Base-by-base conservation (phyloP, 441 rosid species). In the Manihot esculenta region DNA sequence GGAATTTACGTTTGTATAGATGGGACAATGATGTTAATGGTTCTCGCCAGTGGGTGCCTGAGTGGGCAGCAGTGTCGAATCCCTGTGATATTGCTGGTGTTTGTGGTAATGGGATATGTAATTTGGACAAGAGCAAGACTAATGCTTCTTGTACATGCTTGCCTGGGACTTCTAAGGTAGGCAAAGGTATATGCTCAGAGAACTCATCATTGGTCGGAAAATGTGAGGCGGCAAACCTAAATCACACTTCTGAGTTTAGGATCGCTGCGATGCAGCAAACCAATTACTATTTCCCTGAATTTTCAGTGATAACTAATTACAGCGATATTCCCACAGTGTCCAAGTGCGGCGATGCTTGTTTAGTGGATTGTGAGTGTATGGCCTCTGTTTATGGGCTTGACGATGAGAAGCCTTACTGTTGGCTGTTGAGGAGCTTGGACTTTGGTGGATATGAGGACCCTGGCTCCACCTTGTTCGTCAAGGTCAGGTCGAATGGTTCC, bases 61-160 rank as follows among this genome's bases (percentile, higher is more conserved):
- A 92, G 50, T 92, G 97, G 97, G 97, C 99, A 26, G 97, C 97
- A 9, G 90, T 88, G 10, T 90, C 97, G 45, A 94, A 94, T 24
- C 97, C 99, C 0, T 94, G 99, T 62, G 89, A 84, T 48, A 85
- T 92, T 62, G 89, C 99, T 3, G 99, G 99, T 6, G 79, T 85
- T 10, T 94, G 99, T 45, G 97, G 97, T 3, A 88, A 88, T 51
- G 99, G 97, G 48, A 81, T 91, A 6, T 94, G 99, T 72, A 87
- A 74, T 59, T 75, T 90, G 76, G 89, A 80, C 61, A 70, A 86
- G 68, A 86, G 87, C 82, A 90, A 88, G 79, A 88, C 90, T 24
- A 88, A 84, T 72, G 91, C 95, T 21, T 81, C 92, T 2, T 94
- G 99, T 66, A 79, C 83, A n/a, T 84, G 90, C 76, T 77, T 94